These are phyloP conservation scores for Dovyalis caffra DNA, from an alignment of 345 rosid genomes.

Conservation along the genomic window DNA sequence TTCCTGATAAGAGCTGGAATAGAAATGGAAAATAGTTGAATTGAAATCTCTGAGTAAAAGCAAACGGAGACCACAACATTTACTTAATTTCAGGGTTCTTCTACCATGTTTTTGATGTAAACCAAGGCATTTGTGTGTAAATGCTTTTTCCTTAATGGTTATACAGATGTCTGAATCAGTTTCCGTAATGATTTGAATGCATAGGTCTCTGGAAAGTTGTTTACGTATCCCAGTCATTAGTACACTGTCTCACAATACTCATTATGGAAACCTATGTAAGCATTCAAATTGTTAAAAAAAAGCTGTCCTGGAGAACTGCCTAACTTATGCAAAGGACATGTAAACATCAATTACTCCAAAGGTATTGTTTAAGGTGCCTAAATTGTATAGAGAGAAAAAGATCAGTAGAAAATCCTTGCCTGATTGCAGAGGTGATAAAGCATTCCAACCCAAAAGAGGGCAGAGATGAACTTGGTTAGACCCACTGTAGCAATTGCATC, in stretches of 20 bases:
- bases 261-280: neutral
- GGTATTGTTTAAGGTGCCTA: neutral
- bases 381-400: neutral
- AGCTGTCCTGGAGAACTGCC: neutral
- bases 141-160: neutral
- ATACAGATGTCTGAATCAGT: neutral
- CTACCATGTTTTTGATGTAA: neutral
- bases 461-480: conserved; percentile 69
- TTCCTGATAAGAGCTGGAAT: neutral
- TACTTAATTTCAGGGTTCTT: neutral
- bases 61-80: neutral
- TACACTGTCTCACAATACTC: neutral
- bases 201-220: neutral
- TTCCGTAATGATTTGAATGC: neutral
- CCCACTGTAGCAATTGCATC: conserved; percentile 93
- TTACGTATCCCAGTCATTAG: neutral
- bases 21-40: neutral
- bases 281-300: neutral
- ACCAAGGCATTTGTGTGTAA: neutral
- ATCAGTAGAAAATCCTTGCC: conserved; percentile 35
- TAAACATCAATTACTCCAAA: neutral
- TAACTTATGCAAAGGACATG: neutral
- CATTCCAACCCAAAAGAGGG: conserved; percentile 99
- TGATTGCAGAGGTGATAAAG: conserved; percentile 97
- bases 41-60: neutral